These are phyloP conservation scores for Rosellinia necatrix DNA, from an alignment of 2,329 filamentous ascomycete species.

Conservation along the genomic window DNA sequence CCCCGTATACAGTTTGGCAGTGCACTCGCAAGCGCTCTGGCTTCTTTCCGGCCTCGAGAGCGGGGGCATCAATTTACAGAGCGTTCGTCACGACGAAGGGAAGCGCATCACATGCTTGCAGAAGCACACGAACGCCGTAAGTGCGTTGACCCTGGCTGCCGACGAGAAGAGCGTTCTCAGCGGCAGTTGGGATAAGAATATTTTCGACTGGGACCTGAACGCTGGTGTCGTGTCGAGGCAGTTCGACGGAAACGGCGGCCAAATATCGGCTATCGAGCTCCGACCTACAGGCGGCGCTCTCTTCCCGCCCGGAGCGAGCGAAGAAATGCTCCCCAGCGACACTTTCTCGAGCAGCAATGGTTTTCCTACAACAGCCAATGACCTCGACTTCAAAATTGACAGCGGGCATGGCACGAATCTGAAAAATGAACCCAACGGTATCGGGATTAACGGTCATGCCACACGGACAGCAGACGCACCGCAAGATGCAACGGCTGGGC, in stretches of 20 bases:
- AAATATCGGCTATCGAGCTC: slow-evolving; percentile 87
- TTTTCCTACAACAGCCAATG: slow-evolving; percentile 61
- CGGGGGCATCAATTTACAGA: slow-evolving; percentile 90
- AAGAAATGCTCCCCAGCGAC: slow-evolving; percentile 62
- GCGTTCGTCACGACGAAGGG: slow-evolving; percentile 91
- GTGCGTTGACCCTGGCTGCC: slow-evolving; percentile 77
- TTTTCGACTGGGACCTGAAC: slow-evolving; percentile 94
- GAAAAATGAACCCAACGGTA: slow-evolving; percentile 40
- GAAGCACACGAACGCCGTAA: slow-evolving; percentile 89
- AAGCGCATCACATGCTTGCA: slow-evolving; percentile 82
- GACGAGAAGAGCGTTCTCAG: slow-evolving; percentile 89
- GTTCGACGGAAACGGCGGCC: slow-evolving; percentile 77
- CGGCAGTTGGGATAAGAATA: slow-evolving; percentile 94
- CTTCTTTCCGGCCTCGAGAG: slow-evolving; percentile 87
- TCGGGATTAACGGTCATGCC: slow-evolving; percentile 41
- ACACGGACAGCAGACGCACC: slow-evolving; percentile 41
- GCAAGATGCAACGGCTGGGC: slow-evolving; percentile 59
- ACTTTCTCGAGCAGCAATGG: slow-evolving; percentile 80
- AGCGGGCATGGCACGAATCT: slow-evolving; percentile 43
- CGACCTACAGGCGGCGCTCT: slow-evolving; percentile 76
- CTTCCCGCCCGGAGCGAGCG: slow-evolving; percentile 72
- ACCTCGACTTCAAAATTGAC: slow-evolving; percentile 46
- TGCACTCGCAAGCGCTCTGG: slow-evolving; percentile 90
- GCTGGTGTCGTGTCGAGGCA: slow-evolving; percentile 75
- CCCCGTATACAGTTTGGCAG: slow-evolving; percentile 91